Percentiles rank a stretch among this genome's conserved stretches.
Conservation (phyloP, 2,329 filamentous ascomycete species). For the Calonectria ilicicola region DNA sequence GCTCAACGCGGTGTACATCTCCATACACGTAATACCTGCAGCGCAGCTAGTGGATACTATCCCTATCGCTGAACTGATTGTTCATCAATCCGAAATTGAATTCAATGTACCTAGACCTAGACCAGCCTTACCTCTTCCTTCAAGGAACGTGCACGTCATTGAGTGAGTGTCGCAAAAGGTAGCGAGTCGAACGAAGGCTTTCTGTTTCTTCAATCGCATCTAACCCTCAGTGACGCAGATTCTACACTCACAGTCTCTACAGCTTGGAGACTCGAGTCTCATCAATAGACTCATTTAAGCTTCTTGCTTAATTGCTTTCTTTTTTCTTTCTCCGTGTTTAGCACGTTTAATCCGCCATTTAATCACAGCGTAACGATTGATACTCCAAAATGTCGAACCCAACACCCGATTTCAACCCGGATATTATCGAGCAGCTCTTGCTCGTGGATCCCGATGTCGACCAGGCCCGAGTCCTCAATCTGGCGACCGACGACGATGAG, state of each 20-base stretch:
- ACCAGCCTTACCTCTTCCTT: neutral
- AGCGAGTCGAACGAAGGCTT: neutral
- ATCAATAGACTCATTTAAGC: constrained; percentile 11
- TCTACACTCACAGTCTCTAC: constrained; percentile 13
- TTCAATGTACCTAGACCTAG: neutral
- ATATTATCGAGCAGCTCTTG: constrained; percentile 19
- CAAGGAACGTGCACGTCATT: constrained; percentile 3
- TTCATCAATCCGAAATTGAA: constrained; percentile 11
- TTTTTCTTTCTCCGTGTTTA: neutral
- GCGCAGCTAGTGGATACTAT: constrained; percentile 6
- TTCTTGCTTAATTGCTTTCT: constrained; percentile 1
- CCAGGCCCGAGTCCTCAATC: constrained; percentile 13
- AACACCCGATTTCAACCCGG: constrained; percentile 10
- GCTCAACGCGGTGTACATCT: neutral
- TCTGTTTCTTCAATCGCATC: constrained; percentile 7
- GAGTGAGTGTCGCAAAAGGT: constrained; percentile 3
- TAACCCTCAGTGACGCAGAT: constrained; percentile 6
- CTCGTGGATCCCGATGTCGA: constrained; percentile 14
- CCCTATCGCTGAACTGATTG: neutral
- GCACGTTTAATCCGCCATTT: neutral
- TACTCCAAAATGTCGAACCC: neutral
- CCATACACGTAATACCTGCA: constrained; percentile 6
- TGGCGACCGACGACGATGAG: constrained; percentile 6
- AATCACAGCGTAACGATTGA: constrained; percentile 10
- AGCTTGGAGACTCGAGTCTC: constrained; percentile 14